Percentiles rank a stretch among this genome's conserved stretches.
Evolutionary conservation across 2,329 filamentous ascomycete genomes (phyloP).

Genomic region (Bipolaris sorokiniana): DNA sequence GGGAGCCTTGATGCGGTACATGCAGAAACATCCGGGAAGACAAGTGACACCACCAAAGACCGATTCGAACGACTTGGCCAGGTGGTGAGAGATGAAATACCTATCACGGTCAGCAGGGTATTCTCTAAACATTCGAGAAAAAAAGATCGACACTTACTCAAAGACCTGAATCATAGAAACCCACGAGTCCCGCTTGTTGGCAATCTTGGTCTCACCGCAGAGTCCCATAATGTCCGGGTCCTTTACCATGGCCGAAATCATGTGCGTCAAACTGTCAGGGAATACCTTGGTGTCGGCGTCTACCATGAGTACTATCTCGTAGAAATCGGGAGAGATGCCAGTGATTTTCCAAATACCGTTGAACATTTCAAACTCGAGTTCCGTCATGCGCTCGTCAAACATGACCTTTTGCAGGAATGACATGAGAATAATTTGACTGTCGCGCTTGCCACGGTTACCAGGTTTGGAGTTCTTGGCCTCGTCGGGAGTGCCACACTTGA

Average conservation of each 20-base stretch:
- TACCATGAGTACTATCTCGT: conserved; percentile 98
- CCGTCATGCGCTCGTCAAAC: conserved; percentile 99
- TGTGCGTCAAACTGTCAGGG: conserved; percentile 96
- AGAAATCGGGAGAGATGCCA: conserved; percentile 96
- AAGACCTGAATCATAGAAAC: conserved; percentile 99
- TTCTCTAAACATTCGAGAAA: conserved; percentile 19
- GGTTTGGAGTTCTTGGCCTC: conserved; percentile 84
- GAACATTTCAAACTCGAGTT: conserved; percentile 99
- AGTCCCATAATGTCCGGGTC: conserved; percentile 99
- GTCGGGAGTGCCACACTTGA: conserved; percentile 93
- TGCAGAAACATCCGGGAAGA: conserved; percentile 98
- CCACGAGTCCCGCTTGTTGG: conserved; percentile 95
- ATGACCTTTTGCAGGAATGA: conserved; percentile 99
- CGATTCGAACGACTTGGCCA: conserved; percentile 96
- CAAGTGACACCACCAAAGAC: conserved; percentile 99
- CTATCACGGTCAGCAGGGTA: conserved; percentile 43
- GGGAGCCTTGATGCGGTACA: conserved; percentile 99
- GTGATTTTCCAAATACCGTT: conserved; percentile 99
- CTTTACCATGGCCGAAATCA: conserved; percentile 99
- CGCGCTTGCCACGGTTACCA: conserved; percentile 96
- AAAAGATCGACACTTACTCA: conserved; percentile 62
- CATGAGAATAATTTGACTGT: conserved; percentile 99
- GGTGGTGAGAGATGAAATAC: conserved; percentile 98
- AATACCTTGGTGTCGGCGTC: conserved; percentile 99
- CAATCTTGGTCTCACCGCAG: conserved; percentile 99